Percentiles rank a stretch among this genome's conserved stretches.
Conservation (phyloP, 2,329 filamentous ascomycete species). For the Sporothrix curviconia region DNA sequence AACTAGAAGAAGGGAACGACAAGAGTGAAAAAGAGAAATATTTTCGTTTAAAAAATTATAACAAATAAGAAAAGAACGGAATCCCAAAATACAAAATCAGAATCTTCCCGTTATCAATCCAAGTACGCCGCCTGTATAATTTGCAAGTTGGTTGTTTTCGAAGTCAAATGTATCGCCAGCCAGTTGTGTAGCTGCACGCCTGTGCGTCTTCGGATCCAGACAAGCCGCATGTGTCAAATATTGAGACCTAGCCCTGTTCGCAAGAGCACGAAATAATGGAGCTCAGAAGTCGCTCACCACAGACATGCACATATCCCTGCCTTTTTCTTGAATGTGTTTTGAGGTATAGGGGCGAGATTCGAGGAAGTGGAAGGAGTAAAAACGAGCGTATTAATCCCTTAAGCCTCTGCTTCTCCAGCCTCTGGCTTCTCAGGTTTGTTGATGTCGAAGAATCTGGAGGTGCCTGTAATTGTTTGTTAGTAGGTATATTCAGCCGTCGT, state of each 20-base stretch:
- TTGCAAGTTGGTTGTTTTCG: slow-evolving; percentile 4
- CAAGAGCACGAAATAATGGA: no score
- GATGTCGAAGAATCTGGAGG: slow-evolving; percentile 76
- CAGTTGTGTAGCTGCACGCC: not conserved
- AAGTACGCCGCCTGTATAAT: slow-evolving; percentile 11
- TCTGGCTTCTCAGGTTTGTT: slow-evolving; percentile 76
- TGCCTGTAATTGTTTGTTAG: slow-evolving; percentile 48
- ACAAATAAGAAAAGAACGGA: not conserved
- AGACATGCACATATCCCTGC: no score
- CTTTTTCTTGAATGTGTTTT: no score
- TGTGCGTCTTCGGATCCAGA: not conserved
- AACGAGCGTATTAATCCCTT: no score
- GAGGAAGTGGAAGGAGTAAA: no score
- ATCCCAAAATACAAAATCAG: not conserved
- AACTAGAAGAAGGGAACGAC: not conserved
- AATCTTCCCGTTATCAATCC: not conserved
- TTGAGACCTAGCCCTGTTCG: no score
- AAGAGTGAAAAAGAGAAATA: not conserved
- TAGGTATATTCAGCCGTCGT: not conserved
- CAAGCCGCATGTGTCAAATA: no score
- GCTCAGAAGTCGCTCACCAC: no score
- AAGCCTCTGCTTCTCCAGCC: slow-evolving; percentile 68
- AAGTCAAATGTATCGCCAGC: not conserved
- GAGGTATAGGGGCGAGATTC: no score
- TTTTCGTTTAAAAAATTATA: not conserved